Evolutionary conservation across 2,329 filamentous ascomycete genomes (phyloP).

Genomic region (Pseudogymnoascus sp.): DNA sequence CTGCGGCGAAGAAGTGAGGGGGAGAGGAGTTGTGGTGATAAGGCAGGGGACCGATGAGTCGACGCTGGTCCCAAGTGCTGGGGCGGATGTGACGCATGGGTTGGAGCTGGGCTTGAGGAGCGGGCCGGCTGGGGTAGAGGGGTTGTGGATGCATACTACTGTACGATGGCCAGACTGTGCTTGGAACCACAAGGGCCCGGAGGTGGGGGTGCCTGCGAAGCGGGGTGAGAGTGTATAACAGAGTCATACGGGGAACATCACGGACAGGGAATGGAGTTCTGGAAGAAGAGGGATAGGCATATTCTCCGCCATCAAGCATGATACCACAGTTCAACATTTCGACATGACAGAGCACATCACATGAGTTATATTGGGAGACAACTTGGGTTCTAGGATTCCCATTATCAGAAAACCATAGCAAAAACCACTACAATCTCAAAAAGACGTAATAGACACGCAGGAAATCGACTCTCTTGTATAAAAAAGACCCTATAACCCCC

Average conservation of each 20-base stretch:
- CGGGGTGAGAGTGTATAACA: neutral
- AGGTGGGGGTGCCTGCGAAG: neutral
- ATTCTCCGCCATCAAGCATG: neutral
- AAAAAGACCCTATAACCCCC: neutral
- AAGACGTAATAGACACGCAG: constrained; percentile 3
- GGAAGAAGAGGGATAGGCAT: neutral
- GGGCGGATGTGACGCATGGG: neutral
- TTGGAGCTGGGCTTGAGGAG: neutral
- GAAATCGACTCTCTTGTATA: constrained; percentile 9
- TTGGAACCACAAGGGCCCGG: neutral
- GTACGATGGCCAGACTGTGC: neutral
- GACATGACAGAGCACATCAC: neutral
- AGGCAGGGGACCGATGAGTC: neutral
- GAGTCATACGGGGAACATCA: neutral
- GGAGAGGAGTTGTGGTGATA: neutral
- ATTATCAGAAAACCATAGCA: constrained; percentile 1
- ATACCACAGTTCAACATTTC: neutral
- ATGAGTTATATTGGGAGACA: neutral
- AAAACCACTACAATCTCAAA: constrained; percentile 4
- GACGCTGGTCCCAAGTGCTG: constrained; percentile 1
- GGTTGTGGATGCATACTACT: neutral
- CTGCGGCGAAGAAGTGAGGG: neutral
- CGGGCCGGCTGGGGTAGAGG: neutral
- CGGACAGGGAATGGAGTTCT: neutral
- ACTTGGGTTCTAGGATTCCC: neutral